phyloP scores from a whole-genome alignment of 352 stramenopile genomes.

The Globisporangium yorkense region DNA sequence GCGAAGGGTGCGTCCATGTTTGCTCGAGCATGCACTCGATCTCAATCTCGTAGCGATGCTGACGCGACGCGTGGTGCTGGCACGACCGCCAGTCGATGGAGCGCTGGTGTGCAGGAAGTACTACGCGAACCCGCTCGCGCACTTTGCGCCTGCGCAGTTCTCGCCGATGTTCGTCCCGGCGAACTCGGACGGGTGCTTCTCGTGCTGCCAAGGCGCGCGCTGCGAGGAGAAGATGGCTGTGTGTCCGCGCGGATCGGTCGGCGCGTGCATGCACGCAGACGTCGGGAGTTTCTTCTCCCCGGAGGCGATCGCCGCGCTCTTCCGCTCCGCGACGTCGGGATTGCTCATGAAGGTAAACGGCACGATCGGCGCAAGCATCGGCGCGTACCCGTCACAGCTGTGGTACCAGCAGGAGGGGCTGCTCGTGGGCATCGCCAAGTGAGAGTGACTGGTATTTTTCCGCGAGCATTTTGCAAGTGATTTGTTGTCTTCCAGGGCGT shows the following conservation, averaged over 20 bases:
- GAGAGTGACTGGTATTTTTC: background rate
- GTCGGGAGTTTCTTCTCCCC: slow-evolving; percentile 66
- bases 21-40: slow-evolving; percentile 15
- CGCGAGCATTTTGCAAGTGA: background rate
- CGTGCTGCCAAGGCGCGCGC: slow-evolving; percentile 61
- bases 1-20: slow-evolving; percentile 25
- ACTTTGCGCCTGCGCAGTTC: slow-evolving; percentile 58
- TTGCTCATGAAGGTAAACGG: slow-evolving; percentile 80
- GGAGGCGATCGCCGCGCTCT: slow-evolving; percentile 71
- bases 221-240: slow-evolving; percentile 50
- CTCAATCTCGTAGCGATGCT: no score
- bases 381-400: slow-evolving; percentile 52
- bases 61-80: background rate
- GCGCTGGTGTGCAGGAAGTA: slow-evolving; percentile 65
- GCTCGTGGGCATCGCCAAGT: slow-evolving; percentile 60
- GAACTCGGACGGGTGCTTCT: slow-evolving; percentile 61
- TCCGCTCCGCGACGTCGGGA: slow-evolving; percentile 60
- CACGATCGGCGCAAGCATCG: slow-evolving; percentile 64
- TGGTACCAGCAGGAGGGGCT: slow-evolving; percentile 72
- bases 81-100: slow-evolving; percentile 20
- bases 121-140: slow-evolving; percentile 51
- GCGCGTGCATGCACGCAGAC: slow-evolving; percentile 61
- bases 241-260: slow-evolving; percentile 44
- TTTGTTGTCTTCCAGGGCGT: no score
- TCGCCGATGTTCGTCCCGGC: slow-evolving; percentile 67